phyloP scores from a whole-genome alignment of 768 basidiomycete species.

The Pisolithus marmoratus region DNA sequence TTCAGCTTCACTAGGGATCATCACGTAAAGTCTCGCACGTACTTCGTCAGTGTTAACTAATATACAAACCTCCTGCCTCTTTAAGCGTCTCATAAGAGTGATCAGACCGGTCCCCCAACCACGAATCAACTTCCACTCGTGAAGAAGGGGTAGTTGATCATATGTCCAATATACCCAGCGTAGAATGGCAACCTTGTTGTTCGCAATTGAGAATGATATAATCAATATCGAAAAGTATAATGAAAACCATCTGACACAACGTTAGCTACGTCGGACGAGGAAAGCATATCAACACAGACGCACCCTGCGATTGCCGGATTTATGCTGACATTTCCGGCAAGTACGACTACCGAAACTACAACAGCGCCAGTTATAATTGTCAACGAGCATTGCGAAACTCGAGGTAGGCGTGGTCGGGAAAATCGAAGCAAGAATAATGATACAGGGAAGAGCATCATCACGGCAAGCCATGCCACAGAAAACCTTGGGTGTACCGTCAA shows the following conservation, averaged over 20 bases:
- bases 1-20: not conserved
- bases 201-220: slow-evolving; percentile 40
- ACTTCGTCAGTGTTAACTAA: slow-evolving; percentile 66
- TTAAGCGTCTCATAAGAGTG: slow-evolving; percentile 38
- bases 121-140: slow-evolving; percentile 32
- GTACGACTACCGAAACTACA: slow-evolving; percentile 36
- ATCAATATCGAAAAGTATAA: slow-evolving; percentile 54
- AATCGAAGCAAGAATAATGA: slow-evolving; percentile 57
- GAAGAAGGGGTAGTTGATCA: slow-evolving; percentile 51
- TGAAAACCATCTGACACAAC: slow-evolving; percentile 47
- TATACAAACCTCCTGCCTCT: slow-evolving; percentile 52
- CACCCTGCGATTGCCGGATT: slow-evolving; percentile 53
- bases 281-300: slow-evolving; percentile 9
- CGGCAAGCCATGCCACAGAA: slow-evolving; percentile 59
- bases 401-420: slow-evolving; percentile 54
- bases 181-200: slow-evolving; percentile 50
- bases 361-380: slow-evolving; percentile 37
- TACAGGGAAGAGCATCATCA: slow-evolving; percentile 61
- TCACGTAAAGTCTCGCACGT: slow-evolving; percentile 2
- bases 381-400: slow-evolving; percentile 37
- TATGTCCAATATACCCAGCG: slow-evolving; percentile 57
- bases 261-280: not conserved
- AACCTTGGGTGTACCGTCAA: slow-evolving; percentile 38
- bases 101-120: slow-evolving; percentile 42
- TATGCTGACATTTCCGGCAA: slow-evolving; percentile 56